Conservation (phyloP, 2,329 filamentous ascomycete genomes). For the Raffaelea albimanens region DNA sequence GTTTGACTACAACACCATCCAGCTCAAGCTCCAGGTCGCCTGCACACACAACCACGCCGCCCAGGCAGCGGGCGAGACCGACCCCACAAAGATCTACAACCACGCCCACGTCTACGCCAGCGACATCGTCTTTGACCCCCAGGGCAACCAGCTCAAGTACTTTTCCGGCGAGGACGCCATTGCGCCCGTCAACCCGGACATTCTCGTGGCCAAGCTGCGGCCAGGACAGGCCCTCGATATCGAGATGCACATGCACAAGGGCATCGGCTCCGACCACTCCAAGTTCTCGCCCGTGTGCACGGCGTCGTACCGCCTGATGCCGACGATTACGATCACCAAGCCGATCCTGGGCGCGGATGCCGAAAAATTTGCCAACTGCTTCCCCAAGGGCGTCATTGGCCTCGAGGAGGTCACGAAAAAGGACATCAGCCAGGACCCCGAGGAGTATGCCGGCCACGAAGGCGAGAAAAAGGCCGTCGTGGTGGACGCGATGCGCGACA, state of each 20-base stretch:
- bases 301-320: conserved; percentile 83
- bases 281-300: conserved; percentile 97
- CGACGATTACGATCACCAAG: conserved; percentile 70
- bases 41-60: conserved; percentile 75
- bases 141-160: conserved; percentile 60
- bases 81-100: conserved; percentile 76
- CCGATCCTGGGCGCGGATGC: conserved; percentile 85
- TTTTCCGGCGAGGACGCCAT: conserved; percentile 64
- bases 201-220: conserved; percentile 86
- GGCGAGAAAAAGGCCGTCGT: conserved; percentile 87
- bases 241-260: conserved; percentile 90
- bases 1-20: conserved; percentile 80
- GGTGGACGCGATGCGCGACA: conserved; percentile 81
- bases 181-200: conserved; percentile 76
- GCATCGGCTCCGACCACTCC: conserved; percentile 85
- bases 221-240: conserved; percentile 82
- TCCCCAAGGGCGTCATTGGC: conserved; percentile 78
- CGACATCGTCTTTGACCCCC: conserved; percentile 67
- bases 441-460: conserved; percentile 64
- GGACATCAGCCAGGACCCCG: conserved; percentile 51
- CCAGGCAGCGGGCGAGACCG: conserved; percentile 59
- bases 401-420: conserved; percentile 61
- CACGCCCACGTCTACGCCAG: conserved; percentile 75
- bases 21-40: conserved; percentile 64
- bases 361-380: conserved; percentile 81